These are phyloP conservation scores for Diplodia corticola DNA, from an alignment of 2,329 filamentous ascomycete species.

Conservation along the genomic window DNA sequence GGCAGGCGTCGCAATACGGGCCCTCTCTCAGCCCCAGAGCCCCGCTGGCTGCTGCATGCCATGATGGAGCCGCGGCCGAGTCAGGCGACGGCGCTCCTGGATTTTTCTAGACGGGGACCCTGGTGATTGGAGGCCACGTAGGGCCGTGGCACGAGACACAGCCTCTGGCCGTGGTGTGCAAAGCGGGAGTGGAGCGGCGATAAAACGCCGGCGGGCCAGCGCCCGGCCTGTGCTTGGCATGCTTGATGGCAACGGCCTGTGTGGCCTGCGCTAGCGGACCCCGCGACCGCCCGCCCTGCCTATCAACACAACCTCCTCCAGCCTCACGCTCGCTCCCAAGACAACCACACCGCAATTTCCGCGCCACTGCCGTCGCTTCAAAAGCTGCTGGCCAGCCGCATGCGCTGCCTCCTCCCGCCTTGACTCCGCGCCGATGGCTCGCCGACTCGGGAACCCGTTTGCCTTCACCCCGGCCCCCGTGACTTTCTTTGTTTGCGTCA, in stretches of 20 bases:
- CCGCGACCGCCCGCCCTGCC: slow-evolving; percentile 3
- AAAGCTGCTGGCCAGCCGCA: slow-evolving; percentile 1
- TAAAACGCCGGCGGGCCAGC: background rate
- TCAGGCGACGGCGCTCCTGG: background rate
- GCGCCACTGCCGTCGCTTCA: background rate
- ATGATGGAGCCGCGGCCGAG: background rate
- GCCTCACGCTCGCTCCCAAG: background rate
- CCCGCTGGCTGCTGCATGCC: background rate
- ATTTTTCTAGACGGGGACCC: background rate
- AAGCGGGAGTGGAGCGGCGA: slow-evolving; percentile 2
- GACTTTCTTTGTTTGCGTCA: slow-evolving; percentile 71
- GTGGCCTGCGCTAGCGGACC: slow-evolving; percentile 9
- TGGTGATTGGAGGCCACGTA: slow-evolving; percentile 4
- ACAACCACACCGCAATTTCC: slow-evolving; percentile 6
- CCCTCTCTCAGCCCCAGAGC: background rate
- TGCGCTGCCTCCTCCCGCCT: background rate
- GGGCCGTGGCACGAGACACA: slow-evolving; percentile 16
- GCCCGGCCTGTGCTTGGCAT: slow-evolving; percentile 13
- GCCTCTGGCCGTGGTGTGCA: background rate
- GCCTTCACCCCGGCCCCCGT: slow-evolving; percentile 81
- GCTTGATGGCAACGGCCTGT: background rate
- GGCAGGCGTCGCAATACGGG: background rate
- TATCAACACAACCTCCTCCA: slow-evolving; percentile 1
- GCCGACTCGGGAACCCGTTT: slow-evolving; percentile 49
- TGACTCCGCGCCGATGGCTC: background rate